Base-by-base conservation (phyloP, 148 eudicot genomes). In the Camellia granthamiana region DNA sequence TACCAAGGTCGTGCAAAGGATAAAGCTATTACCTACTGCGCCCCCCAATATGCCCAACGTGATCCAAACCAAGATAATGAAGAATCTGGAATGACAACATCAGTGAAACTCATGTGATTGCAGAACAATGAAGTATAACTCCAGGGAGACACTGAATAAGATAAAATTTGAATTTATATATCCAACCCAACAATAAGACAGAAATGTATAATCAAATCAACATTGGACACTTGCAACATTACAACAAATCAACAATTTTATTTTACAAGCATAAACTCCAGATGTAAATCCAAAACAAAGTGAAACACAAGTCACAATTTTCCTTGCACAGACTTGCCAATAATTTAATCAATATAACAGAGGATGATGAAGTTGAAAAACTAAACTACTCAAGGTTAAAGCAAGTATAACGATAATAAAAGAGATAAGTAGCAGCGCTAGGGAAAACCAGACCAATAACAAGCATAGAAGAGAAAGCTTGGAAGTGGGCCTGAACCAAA, bases 1-100 rank as follows among this genome's bases (percentile, higher is more conserved):
- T 69, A 76, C 70, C 58, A 71, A 58, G 12, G 76, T 49, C 58
- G 61, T 54, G 52, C 61, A 77, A 81, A 62, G 42, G 65, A 60
- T 78, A 79, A 72, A 74, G 67, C 43, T 44, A 52, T 58, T 84
- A 93, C 99, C 99, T 92, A 84, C 84, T 88, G 64, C 99, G 93
- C 43, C 99, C 99, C 69, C 98, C 99, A 89, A 87, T 86, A 88
- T 96, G 99, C 67, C 99, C 99, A 76, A 93, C 95, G 84, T 96
- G 99, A 90, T 96, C 99, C 88, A 96, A 73, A 54, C 98, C 99
- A 78, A 96, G 92, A 86, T 93, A 96, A 85, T 96, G 99, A 82
- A 96, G 95, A 84, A 96, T 86, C 99, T 96, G 91, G 46, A 85
- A 82, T 43, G 79, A 59, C 44, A 81, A 68, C 74, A 62, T 67